Conservation (phyloP, 164 flowering plant species). For the Magnolia sinica region DNA sequence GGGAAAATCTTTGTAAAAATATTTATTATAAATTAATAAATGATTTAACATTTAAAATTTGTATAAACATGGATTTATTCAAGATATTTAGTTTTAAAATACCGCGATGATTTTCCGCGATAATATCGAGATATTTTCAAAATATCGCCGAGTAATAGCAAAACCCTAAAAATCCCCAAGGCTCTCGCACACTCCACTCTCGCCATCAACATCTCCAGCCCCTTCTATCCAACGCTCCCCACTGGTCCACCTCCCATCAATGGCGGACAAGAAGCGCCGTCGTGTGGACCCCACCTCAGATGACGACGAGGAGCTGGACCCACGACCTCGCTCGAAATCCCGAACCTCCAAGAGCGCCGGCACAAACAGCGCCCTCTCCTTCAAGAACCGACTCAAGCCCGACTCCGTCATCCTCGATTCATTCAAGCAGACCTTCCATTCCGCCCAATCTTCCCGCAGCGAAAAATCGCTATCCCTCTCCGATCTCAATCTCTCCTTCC, state of each 20-base stretch:
- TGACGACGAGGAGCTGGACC: background rate
- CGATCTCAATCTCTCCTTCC: constrained; percentile 60
- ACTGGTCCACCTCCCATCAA: background rate
- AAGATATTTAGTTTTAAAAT: too few relatives aligned
- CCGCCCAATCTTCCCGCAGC: constrained; percentile 25
- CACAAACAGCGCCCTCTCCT: constrained; percentile 29
- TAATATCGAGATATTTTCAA: too few relatives aligned
- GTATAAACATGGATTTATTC: too few relatives aligned
- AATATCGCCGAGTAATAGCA: background rate
- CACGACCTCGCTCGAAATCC: constrained; percentile 1
- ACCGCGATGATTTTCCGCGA: background rate
- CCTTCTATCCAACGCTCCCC: background rate
- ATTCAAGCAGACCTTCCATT: constrained; percentile 31
- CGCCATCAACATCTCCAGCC: background rate
- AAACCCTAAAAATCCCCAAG: background rate
- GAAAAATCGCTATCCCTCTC: constrained; percentile 56
- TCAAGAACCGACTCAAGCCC: constrained; percentile 59
- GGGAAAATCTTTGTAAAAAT: background rate
- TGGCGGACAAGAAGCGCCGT: constrained; percentile 15
- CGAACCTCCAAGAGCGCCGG: constrained; percentile 3
- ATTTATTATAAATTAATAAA: too few relatives aligned
- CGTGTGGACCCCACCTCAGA: constrained; percentile 3
- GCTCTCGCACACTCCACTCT: background rate
- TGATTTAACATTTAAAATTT: too few relatives aligned
- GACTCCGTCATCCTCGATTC: constrained; percentile 46